Evolutionary conservation across 1,139 yeast species (phyloP).

Genomic region (Suhomyces taliae): DNA sequence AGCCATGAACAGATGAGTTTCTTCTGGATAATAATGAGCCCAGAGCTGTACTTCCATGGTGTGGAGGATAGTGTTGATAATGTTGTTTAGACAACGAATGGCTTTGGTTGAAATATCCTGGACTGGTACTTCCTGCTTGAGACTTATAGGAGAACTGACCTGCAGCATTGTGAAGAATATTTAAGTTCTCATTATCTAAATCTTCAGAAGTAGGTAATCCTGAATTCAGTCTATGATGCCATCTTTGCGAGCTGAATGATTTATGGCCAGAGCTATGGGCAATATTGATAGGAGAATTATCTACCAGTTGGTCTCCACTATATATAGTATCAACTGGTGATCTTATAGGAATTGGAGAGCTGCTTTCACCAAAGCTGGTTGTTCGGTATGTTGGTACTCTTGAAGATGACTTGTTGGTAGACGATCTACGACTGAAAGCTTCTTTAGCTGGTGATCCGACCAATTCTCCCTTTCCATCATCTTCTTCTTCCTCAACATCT

Average conservation of each 20-base stretch:
- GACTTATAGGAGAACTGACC: slow-evolving; percentile 6
- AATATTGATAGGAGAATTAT: slow-evolving; percentile 6
- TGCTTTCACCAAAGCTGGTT: slow-evolving; percentile 1
- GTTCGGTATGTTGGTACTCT: neutral
- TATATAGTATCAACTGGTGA: slow-evolving; percentile 10
- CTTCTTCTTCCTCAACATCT: slow-evolving; percentile 1
- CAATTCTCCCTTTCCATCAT: neutral
- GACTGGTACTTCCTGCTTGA: slow-evolving; percentile 13
- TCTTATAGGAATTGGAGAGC: slow-evolving; percentile 10
- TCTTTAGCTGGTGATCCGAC: neutral
- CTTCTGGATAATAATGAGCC: slow-evolving; percentile 26
- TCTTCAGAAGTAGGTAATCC: slow-evolving; percentile 21
- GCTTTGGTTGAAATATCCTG: slow-evolving; percentile 15
- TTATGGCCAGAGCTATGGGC: slow-evolving; percentile 1
- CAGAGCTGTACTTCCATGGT: slow-evolving; percentile 7
- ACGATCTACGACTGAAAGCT: slow-evolving; percentile 4
- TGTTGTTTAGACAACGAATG: slow-evolving; percentile 1
- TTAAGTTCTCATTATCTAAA: slow-evolving; percentile 39
- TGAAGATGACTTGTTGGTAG: slow-evolving; percentile 4
- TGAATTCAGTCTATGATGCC: slow-evolving; percentile 3
- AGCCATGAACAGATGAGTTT: slow-evolving; percentile 17
- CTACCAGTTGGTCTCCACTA: slow-evolving; percentile 5
- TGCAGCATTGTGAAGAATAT: slow-evolving; percentile 38
- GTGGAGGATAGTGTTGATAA: slow-evolving; percentile 4
- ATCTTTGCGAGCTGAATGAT: slow-evolving; percentile 3